phyloP scores from a whole-genome alignment of 805 yeast species.

The Candida parachauliodes region DNA sequence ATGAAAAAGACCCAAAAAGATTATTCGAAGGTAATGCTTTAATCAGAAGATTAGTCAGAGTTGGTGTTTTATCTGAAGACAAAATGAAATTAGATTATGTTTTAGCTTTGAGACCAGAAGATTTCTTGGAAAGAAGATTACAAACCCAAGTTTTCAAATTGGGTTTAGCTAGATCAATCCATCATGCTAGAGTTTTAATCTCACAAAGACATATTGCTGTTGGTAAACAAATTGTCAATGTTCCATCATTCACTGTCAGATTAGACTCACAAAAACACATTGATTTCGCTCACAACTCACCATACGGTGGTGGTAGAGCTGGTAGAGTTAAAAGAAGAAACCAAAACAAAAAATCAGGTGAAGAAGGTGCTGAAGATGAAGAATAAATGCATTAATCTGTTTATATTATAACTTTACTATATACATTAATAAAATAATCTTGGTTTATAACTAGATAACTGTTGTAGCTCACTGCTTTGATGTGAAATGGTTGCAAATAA shows the following conservation, averaged over 20 bases:
- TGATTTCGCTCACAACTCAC: slow-evolving; percentile 98
- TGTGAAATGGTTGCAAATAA: no score
- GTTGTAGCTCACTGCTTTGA: no score
- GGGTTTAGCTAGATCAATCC: slow-evolving; percentile 98
- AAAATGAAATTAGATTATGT: slow-evolving; percentile 99
- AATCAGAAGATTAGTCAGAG: slow-evolving; percentile 98
- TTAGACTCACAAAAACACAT: slow-evolving; percentile 99
- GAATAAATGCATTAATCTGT: slow-evolving; percentile 44
- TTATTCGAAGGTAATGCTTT: slow-evolving; percentile 99
- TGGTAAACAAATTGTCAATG: slow-evolving; percentile 98
- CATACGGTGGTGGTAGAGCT: slow-evolving; percentile 99
- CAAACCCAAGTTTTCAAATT: slow-evolving; percentile 99
- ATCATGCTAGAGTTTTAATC: slow-evolving; percentile 99
- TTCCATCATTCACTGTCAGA: slow-evolving; percentile 99
- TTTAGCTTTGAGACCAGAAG: slow-evolving; percentile 96
- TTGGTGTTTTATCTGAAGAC: slow-evolving; percentile 98
- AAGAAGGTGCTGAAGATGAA: slow-evolving; percentile 71
- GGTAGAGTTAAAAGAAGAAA: slow-evolving; percentile 99
- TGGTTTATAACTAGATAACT: no score
- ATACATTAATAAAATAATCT: no score
- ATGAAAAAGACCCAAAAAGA: slow-evolving; percentile 99
- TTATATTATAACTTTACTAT: slow-evolving; percentile 3
- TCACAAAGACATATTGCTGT: slow-evolving; percentile 99
- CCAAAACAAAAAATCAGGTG: slow-evolving; percentile 51
- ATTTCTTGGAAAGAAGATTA: slow-evolving; percentile 99